phyloP scores from a whole-genome alignment of 106 monocot genomes.

The Dendrobium catenatum region DNA sequence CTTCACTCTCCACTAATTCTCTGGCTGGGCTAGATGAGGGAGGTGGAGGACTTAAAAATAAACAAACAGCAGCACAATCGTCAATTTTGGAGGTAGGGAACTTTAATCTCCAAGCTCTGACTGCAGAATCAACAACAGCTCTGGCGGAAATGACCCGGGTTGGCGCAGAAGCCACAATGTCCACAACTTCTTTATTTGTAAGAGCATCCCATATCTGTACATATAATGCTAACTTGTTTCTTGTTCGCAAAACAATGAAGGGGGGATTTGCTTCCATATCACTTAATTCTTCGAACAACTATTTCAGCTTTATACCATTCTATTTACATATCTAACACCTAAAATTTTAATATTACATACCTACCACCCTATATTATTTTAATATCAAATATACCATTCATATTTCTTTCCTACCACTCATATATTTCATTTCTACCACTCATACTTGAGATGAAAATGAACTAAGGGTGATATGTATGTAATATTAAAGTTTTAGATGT shows the following conservation, averaged over 20 bases:
- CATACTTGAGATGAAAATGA: too few species aligned
- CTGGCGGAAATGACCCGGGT: constrained; percentile 42
- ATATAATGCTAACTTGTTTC: not conserved
- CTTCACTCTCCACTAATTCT: not conserved
- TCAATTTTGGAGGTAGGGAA: constrained; percentile 45
- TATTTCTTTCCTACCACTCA: too few species aligned
- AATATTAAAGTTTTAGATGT: too few species aligned
- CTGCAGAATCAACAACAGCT: constrained; percentile 46
- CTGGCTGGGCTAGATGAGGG: not conserved
- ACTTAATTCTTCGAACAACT: too few species aligned
- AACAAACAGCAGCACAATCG: constrained; percentile 54
- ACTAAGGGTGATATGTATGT: too few species aligned
- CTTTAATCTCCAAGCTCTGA: constrained; percentile 45
- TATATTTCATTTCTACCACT: too few species aligned
- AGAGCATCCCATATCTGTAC: constrained; percentile 62
- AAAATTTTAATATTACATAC: too few species aligned
- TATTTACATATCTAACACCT: too few species aligned
- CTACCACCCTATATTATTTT: too few species aligned
- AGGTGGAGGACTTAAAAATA: constrained; percentile 24
- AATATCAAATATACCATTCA: too few species aligned
- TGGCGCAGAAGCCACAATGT: constrained; percentile 51
- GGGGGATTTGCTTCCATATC: not conserved
- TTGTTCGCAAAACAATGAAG: not conserved
- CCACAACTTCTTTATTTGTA: constrained; percentile 57
- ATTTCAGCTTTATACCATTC: too few species aligned